Percentiles rank a stretch among this genome's conserved stretches.
Conservation (phyloP, 768 basidiomycete genomes). For the Mycena vitilis region DNA sequence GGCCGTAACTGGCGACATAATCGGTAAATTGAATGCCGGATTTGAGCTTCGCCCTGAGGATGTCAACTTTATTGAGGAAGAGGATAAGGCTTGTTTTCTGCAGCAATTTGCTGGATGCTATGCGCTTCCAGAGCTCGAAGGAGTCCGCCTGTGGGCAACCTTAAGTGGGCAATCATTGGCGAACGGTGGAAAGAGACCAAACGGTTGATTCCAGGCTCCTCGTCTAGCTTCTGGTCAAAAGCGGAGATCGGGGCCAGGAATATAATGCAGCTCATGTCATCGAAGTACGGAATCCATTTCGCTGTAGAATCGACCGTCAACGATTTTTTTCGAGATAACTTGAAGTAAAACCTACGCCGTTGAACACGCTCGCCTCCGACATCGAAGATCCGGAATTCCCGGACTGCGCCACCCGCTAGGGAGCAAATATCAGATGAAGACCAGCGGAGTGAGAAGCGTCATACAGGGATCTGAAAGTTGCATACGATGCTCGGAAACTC, state of each 20-base stretch:
- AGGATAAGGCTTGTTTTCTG: slow-evolving; percentile 73
- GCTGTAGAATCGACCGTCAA: slow-evolving; percentile 39
- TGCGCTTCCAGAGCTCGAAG: slow-evolving; percentile 75
- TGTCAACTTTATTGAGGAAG: slow-evolving; percentile 47
- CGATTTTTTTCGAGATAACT: background rate
- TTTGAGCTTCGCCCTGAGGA: too few species aligned
- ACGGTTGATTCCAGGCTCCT: slow-evolving; percentile 73
- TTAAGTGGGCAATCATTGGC: background rate
- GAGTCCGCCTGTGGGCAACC: slow-evolving; percentile 63
- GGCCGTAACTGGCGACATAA: too few species aligned
- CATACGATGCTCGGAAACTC: slow-evolving; percentile 84
- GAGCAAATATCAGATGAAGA: background rate
- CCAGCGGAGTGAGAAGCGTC: background rate
- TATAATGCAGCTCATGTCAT: slow-evolving; percentile 72
- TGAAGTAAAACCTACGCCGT: slow-evolving; percentile 59
- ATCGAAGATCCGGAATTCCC: slow-evolving; percentile 73
- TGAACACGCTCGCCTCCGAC: slow-evolving; percentile 79
- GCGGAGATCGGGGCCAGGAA: slow-evolving; percentile 81
- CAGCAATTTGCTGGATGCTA: slow-evolving; percentile 71
- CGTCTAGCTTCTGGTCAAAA: slow-evolving; percentile 75
- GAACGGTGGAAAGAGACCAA: slow-evolving; percentile 53
- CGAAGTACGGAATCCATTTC: slow-evolving; percentile 80
- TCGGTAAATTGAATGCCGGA: too few species aligned
- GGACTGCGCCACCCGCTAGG: slow-evolving; percentile 60
- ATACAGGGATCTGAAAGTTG: slow-evolving; percentile 39